Base-by-base conservation (phyloP, 352 stramenopile species). In the Globisporangium solare region DNA sequence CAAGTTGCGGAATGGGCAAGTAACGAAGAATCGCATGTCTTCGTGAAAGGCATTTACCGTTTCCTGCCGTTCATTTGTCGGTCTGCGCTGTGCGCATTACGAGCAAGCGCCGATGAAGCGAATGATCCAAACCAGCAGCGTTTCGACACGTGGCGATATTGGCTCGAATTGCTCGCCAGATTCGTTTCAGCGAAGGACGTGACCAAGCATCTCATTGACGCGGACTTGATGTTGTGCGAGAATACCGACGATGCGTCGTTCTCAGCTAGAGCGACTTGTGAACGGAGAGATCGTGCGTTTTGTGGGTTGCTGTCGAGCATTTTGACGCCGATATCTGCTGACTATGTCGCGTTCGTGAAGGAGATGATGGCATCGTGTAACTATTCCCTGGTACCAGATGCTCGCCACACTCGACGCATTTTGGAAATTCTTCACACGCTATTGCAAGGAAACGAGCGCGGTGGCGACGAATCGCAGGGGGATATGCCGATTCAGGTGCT, bases 31-130 rank as follows among this genome's bases (percentile, higher is more conserved):
- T 61, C 60, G 0, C 64, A 46, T 12, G 46, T 51, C 0, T 78
- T 88, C 31, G 11, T 82, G 17, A 56, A 66, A n/a, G 63, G 61
- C 10, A 58, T 89, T 0, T 71, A 80, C 32, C 74, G 65, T 7
- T 85, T 71, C n/a, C 60, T 89, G 7, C 73, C 76, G 6, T 91
- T 70, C 58, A 84, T 89, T 22, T 73, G 67, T 7, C 75, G 84
- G 46, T 70, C 47, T 0, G 61, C 66, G 4, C 65, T 91, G n/a
- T 73, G 66, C n/a, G 41, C 74, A 7, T 64, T 86, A 27, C 47
- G 62, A 18, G 45, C 58, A 32, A 35, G 1, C 52, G 10, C 6
- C 12, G 39, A 1, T n/a, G 17, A 51, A 54, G 27, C 42, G 20
- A 47, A 68, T 32, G 54, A 74, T 37, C 49, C 51, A 13, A 15